These are phyloP conservation scores for Alternaria gaisen DNA, from an alignment of 2,329 filamentous ascomycete genomes.

Conservation along the genomic window DNA sequence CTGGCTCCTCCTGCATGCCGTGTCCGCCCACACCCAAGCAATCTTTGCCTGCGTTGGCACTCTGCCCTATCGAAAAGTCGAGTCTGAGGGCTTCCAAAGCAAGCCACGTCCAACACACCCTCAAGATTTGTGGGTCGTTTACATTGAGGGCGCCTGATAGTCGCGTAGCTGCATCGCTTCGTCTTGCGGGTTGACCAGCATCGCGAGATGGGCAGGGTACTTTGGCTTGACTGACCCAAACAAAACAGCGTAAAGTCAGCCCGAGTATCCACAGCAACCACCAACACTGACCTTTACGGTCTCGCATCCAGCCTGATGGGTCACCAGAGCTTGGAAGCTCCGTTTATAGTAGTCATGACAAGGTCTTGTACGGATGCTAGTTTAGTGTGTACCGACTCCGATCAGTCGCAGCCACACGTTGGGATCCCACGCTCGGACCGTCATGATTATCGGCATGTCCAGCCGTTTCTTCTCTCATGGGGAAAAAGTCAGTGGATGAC, in stretches of 20 bases:
- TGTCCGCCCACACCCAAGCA: constrained; percentile 8
- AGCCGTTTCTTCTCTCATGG: constrained; percentile 4
- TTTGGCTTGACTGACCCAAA: constrained; percentile 3
- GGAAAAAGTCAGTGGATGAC: not conserved
- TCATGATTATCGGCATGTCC: constrained; percentile 3
- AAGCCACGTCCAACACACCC: constrained; percentile 2
- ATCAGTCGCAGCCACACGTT: constrained; percentile 6
- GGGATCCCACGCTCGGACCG: not conserved
- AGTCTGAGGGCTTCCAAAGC: constrained; percentile 3
- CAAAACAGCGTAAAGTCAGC: constrained; percentile 1
- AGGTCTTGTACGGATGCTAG: not conserved
- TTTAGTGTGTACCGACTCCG: not conserved
- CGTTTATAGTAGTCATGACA: not conserved
- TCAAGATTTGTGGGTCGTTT: not conserved
- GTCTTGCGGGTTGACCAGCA: not conserved
- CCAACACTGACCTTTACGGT: constrained; percentile 1
- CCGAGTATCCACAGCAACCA: not conserved
- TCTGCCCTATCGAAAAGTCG: constrained; percentile 4
- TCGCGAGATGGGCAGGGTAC: constrained; percentile 6
- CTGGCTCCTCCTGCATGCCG: constrained; percentile 10
- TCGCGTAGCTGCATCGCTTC: not conserved
- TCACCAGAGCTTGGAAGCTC: constrained; percentile 1
- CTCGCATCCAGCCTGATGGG: not conserved
- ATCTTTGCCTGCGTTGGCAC: constrained; percentile 10
- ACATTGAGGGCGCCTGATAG: constrained; percentile 9